phyloP scores from a whole-genome alignment of 2,329 filamentous ascomycete genomes.

The Lachnellula occidentalis region DNA sequence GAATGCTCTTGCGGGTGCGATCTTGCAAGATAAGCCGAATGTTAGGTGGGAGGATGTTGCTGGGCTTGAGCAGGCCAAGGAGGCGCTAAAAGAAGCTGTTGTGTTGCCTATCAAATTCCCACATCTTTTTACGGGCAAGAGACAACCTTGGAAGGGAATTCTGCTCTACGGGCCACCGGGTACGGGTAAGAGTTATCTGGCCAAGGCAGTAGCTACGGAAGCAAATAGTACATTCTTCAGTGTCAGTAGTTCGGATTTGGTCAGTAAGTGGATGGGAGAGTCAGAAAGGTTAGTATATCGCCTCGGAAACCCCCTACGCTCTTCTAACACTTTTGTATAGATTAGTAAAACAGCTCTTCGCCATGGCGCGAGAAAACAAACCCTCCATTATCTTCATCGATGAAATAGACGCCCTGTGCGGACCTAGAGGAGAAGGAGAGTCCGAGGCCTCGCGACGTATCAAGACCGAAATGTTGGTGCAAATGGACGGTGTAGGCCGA shows the following conservation, averaged over 20 bases:
- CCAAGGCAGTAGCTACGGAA: slow-evolving; percentile 95
- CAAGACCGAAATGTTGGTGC: slow-evolving; percentile 96
- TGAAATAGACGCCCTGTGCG: slow-evolving; percentile 94
- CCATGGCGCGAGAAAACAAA: slow-evolving; percentile 96
- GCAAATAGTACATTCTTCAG: slow-evolving; percentile 99
- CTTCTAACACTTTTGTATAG: slow-evolving; percentile 10
- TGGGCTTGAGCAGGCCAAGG: slow-evolving; percentile 87
- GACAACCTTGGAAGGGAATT: slow-evolving; percentile 98
- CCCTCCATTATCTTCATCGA: slow-evolving; percentile 99
- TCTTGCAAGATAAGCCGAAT: slow-evolving; percentile 91
- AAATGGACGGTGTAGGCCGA: slow-evolving; percentile 98
- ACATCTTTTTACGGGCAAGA: slow-evolving; percentile 89
- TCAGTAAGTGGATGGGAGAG: slow-evolving; percentile 99
- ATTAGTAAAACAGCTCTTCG: slow-evolving; percentile 93
- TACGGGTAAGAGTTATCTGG: slow-evolving; percentile 95
- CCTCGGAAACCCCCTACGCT: background rate
- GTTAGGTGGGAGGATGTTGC: slow-evolving; percentile 98
- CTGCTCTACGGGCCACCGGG: slow-evolving; percentile 92
- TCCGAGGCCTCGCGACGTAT: slow-evolving; percentile 95
- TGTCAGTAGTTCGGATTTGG: slow-evolving; percentile 92
- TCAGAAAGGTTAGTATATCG: slow-evolving; percentile 72
- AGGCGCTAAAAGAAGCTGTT: slow-evolving; percentile 95
- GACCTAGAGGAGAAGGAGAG: slow-evolving; percentile 88
- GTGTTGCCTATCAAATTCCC: slow-evolving; percentile 98
- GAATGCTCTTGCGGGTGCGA: slow-evolving; percentile 84